Base-by-base conservation (phyloP, 805 yeast species). In the Metschnikowia cerradonensis region DNA sequence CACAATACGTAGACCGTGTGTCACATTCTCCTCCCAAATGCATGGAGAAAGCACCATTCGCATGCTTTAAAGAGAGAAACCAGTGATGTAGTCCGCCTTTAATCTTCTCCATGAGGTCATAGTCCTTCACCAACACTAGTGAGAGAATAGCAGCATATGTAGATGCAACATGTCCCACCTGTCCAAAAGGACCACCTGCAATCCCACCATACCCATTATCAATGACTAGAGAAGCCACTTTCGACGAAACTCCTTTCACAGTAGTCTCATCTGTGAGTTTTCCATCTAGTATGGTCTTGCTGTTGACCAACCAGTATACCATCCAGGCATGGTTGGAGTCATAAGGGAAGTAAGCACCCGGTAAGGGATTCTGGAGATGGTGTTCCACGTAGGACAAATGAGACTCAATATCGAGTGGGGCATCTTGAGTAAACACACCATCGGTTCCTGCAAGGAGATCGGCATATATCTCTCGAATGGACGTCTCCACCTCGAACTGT, bases 241-340 rank as follows among this genome's bases (percentile, higher is more conserved):
- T 72, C 4, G 52, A 55, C 3, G 53, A 54, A 2, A 66, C 58
- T 14, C 19, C 37, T 26, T 33, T 23, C 26, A 52, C 49, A 7
- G 48, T 15, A 1, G 34, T 41, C 3, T 22, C 43, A 49, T 50
- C 51, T 19, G 48, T 47, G 13, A 51, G 44, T 14, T 45, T 40
- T 2, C 57, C 57, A 13, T 52, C 46, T 34, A 70, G 49, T 22
- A 70, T 33, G 10, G 41, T 37, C 30, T 59, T 57, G 4, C 69
- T 74, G 62, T 89, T 90, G 41, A 79, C 63, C 6, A 85, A 68
- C 99, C 99, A 94, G 64, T 87, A 92, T 1, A 88, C 52, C 61
- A 92, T 70, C 98, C 98, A 94, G 0, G 96, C 83, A 53, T 86
- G 90, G n/a, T 94, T 87, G 0, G 97, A 94, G 66, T 92, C 97